Percentiles rank a stretch among this genome's conserved stretches.
phyloP scores from a whole-genome alignment of 2,329 filamentous ascomycete genomes.

The Clarireedia homoeocarpa region DNA sequence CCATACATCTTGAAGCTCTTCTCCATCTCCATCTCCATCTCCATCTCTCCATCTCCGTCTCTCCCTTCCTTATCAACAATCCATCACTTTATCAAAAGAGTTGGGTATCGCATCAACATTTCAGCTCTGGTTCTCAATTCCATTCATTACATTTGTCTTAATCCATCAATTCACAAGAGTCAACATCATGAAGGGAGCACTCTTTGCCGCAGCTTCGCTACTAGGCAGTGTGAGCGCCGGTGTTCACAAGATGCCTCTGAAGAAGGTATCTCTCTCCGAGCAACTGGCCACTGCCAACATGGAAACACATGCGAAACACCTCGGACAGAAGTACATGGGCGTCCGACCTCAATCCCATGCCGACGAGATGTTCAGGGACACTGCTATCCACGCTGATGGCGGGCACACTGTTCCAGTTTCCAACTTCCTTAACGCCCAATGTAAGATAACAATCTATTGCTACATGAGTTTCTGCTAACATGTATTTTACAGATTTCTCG shows the following conservation, averaged over 20 bases:
- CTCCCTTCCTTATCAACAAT: constrained; percentile 14
- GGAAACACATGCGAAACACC: constrained; percentile 69
- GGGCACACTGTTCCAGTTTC: constrained; percentile 78
- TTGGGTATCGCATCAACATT: too few species aligned
- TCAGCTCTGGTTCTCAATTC: not conserved
- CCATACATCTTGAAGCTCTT: constrained; percentile 3
- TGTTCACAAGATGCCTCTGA: constrained; percentile 93
- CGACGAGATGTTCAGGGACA: constrained; percentile 73
- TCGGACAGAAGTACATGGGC: constrained; percentile 96
- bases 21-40: constrained; percentile 14
- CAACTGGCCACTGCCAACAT: constrained; percentile 84
- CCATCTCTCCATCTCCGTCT: constrained; percentile 14
- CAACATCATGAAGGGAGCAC: constrained; percentile 71
- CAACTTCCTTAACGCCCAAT: constrained; percentile 99
- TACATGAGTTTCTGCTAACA: constrained; percentile 10
- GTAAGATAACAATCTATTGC: constrained; percentile 46
- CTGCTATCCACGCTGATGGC: constrained; percentile 56
- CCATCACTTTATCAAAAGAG: constrained; percentile 15
- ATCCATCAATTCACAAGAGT: constrained; percentile 18
- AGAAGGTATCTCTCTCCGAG: constrained; percentile 88
- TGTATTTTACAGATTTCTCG: constrained; percentile 69
- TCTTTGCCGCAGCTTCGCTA: constrained; percentile 66
- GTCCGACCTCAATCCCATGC: constrained; percentile 60
- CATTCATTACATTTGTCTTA: constrained; percentile 18
- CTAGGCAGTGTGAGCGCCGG: constrained; percentile 76